phyloP scores from a whole-genome alignment of 1,284 basidiomycete species.

The Ganoderma leucocontextum region DNA sequence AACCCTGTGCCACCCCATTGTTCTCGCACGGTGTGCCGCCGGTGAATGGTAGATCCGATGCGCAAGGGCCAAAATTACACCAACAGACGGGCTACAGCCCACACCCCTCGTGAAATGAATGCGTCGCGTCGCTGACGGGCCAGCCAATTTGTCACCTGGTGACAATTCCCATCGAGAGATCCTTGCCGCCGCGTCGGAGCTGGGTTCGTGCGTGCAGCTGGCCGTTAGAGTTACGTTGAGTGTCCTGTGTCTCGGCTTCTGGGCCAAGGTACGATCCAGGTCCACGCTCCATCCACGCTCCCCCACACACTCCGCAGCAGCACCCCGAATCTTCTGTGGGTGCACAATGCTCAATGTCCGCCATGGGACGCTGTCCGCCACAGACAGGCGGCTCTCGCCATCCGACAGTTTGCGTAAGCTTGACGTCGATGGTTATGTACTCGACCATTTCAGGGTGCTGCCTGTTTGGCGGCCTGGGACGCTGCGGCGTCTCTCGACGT shows the following conservation, averaged over 20 bases:
- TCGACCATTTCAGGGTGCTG: neutral
- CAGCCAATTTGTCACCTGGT: neutral
- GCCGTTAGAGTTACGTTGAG: conserved; percentile 11
- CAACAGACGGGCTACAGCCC: neutral
- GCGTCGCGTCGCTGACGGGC: neutral
- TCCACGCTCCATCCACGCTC: neutral
- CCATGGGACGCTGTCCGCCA: neutral
- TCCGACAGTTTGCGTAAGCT: conserved; percentile 1
- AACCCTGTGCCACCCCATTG: neutral
- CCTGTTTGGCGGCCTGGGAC: neutral
- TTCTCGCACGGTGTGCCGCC: neutral
- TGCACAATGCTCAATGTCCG: neutral
- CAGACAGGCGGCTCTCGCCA: neutral
- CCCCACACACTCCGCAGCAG: neutral
- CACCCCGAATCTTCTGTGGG: conserved; percentile 4
- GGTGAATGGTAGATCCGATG: neutral
- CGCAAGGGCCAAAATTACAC: neutral
- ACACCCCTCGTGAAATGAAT: neutral
- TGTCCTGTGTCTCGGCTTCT: conserved; percentile 4
- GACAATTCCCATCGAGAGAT: conserved; percentile 1
- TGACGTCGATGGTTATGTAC: conserved; percentile 12
- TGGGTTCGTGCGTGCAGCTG: neutral
- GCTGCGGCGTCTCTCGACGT: neutral
- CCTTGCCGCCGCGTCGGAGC: neutral
- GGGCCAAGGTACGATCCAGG: conserved; percentile 5